A percentile compares a stretch with the other conserved stretches of the same genome.
Evolutionary conservation across 352 stramenopile species (phyloP).

Genomic region (Phytophthora quininea): DNA sequence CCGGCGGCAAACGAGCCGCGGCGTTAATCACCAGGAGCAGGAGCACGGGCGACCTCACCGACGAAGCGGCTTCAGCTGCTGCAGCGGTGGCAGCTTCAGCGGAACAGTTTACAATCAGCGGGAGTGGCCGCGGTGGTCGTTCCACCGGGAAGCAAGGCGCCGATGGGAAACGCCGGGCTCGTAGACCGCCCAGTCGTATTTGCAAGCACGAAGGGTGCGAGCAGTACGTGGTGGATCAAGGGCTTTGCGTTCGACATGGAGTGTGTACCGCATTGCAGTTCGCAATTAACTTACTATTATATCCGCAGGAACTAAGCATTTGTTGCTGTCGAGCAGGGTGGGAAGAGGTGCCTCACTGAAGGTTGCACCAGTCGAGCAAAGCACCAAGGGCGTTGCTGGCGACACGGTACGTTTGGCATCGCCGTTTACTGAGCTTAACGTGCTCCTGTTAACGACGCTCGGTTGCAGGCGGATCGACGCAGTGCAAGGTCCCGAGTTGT

Average conservation of each 20-base stretch:
- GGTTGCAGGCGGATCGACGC: constrained; percentile 56
- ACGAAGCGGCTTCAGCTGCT: background rate
- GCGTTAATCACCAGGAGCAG: constrained; percentile 33
- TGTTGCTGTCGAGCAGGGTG: constrained; percentile 42
- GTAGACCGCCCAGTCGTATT: constrained; percentile 62
- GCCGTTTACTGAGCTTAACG: background rate
- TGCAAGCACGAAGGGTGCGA: constrained; percentile 78
- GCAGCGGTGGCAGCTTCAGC: background rate
- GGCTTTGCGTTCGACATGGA: constrained; percentile 76
- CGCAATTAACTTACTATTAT: background rate
- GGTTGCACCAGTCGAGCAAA: constrained; percentile 78
- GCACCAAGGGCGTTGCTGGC: constrained; percentile 76
- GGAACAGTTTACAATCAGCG: constrained; percentile 1
- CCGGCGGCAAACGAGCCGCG: constrained; percentile 20
- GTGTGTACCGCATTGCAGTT: constrained; percentile 36
- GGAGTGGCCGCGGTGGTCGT: constrained; percentile 18
- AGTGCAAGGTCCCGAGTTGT: constrained; percentile 74
- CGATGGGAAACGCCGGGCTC: constrained; percentile 58
- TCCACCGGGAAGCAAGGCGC: constrained; percentile 28
- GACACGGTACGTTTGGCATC: constrained; percentile 43
- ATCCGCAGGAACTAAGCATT: background rate
- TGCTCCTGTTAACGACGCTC: background rate
- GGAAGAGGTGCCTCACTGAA: constrained; percentile 63
- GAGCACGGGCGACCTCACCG: constrained; percentile 41
- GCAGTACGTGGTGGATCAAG: constrained; percentile 81